These are phyloP conservation scores for Przewalskia tangutica DNA, from an alignment of 257 asterid species.

Conservation along the genomic window DNA sequence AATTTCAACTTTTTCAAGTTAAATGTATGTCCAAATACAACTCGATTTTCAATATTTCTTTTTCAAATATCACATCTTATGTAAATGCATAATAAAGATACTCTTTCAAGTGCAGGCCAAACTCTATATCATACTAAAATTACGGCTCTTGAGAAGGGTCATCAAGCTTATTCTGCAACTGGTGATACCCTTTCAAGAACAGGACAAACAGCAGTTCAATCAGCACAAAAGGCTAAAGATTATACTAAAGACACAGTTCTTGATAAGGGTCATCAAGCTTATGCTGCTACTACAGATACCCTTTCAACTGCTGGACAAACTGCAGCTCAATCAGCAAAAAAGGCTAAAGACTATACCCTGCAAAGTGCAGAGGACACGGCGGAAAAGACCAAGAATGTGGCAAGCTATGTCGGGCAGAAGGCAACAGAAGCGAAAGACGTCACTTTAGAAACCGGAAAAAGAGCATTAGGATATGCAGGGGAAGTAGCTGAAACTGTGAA, in stretches of 20 bases:
- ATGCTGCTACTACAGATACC: neutral
- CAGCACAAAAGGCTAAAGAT: neutral
- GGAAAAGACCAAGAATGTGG: constrained; percentile 18
- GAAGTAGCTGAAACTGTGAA: constrained; percentile 39
- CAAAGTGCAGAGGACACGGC: constrained; percentile 14
- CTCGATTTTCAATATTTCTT: too few relatives aligned
- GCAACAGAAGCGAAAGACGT: constrained; percentile 37
- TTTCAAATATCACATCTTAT: too few relatives aligned
- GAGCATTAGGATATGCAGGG: constrained; percentile 40
- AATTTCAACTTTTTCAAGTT: too few relatives aligned
- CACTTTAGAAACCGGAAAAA: constrained; percentile 39
- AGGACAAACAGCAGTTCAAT: neutral
- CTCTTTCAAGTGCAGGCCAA: neutral
- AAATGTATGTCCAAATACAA: too few relatives aligned
- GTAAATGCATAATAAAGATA: neutral
- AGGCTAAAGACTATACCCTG: constrained; percentile 14
- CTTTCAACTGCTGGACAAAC: neutral
- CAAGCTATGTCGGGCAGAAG: constrained; percentile 27
- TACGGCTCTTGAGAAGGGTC: neutral
- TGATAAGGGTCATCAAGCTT: neutral
- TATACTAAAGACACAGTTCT: neutral
- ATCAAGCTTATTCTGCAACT: neutral
- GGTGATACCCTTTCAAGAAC: neutral
- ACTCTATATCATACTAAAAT: constrained; percentile 4
- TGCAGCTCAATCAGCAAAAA: constrained; percentile 3